Conservation (phyloP, 202 grass and related monocot species). For the Setaria italica region DNA sequence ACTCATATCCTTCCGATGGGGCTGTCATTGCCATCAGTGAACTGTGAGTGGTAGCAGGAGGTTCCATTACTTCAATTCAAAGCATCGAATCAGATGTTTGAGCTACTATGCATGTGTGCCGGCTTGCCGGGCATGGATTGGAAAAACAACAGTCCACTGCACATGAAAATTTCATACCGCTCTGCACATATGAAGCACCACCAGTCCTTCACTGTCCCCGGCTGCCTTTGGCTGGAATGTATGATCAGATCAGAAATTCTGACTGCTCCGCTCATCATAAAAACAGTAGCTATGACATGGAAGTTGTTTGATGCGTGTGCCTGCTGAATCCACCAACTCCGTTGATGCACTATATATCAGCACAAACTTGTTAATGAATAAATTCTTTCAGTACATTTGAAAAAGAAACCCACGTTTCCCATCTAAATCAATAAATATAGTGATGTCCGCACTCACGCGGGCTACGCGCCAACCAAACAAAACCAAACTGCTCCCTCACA, state of each 20-base stretch:
- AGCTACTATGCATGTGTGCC: neutral
- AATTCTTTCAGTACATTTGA: neutral
- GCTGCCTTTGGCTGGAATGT: neutral
- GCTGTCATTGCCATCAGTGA: neutral
- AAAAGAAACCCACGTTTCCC: neutral
- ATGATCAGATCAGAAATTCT: neutral
- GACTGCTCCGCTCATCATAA: neutral
- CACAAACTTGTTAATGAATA: neutral
- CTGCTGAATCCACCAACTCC: neutral
- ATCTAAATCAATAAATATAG: neutral
- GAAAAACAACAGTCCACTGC: neutral
- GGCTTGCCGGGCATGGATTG: neutral
- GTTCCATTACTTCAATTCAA: neutral
- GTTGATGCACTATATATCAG: neutral
- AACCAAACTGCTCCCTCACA: neutral
- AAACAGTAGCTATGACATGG: neutral
- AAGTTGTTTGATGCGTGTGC: neutral
- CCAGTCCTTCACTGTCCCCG: neutral
- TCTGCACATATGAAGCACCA: neutral
- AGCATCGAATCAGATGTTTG: neutral
- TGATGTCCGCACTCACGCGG: neutral
- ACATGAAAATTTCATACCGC: neutral
- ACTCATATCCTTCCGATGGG: slow-evolving; percentile 11
- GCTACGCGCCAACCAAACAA: neutral
- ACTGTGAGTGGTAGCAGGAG: neutral